Conservation (phyloP, 345 rosid genomes). For the Odontarrhena argentea region DNA sequence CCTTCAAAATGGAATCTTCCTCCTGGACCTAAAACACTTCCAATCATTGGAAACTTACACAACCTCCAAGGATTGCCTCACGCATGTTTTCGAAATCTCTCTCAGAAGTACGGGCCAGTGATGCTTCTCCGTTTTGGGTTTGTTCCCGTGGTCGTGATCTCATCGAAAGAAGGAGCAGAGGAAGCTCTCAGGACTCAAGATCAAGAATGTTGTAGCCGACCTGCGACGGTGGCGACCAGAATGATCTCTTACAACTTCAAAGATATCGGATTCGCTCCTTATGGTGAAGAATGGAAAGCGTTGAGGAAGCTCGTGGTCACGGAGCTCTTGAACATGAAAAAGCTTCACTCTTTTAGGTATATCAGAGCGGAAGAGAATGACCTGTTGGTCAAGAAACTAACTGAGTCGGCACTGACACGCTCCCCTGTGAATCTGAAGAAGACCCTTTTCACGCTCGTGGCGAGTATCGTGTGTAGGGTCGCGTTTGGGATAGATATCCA, state of each 20-base stretch:
- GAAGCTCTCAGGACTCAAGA: conserved; percentile 46
- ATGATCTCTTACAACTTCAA: conserved; percentile 42
- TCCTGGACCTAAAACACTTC: conserved; percentile 48
- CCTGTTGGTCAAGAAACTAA: conserved; percentile 35
- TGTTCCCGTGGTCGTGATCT: conserved; percentile 43
- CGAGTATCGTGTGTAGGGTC: conserved; percentile 40
- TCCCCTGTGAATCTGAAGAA: conserved; percentile 38
- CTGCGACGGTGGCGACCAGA: conserved; percentile 23
- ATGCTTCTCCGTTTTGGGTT: conserved; percentile 51
- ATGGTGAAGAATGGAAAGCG: conserved; percentile 48
- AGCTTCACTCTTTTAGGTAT: conserved; percentile 38
- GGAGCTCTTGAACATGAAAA: conserved; percentile 40
- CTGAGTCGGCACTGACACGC: conserved; percentile 1
- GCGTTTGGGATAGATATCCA: conserved; percentile 48
- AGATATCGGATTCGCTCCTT: conserved; percentile 45
- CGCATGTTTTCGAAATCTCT: conserved; percentile 35
- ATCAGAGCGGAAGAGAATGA: conserved; percentile 45
- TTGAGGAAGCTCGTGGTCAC: conserved; percentile 40
- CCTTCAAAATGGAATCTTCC: conserved; percentile 34
- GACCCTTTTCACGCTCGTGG: conserved; percentile 34
- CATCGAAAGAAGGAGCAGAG: conserved; percentile 49
- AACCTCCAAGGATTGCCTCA: conserved; percentile 45
- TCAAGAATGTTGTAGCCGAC: conserved; percentile 46
- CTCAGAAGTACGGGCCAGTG: conserved; percentile 52
- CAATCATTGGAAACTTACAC: conserved; percentile 52